phyloP scores from a whole-genome alignment of 371 early-diverging fungal genomes.

The Mucor lusitanicus region DNA sequence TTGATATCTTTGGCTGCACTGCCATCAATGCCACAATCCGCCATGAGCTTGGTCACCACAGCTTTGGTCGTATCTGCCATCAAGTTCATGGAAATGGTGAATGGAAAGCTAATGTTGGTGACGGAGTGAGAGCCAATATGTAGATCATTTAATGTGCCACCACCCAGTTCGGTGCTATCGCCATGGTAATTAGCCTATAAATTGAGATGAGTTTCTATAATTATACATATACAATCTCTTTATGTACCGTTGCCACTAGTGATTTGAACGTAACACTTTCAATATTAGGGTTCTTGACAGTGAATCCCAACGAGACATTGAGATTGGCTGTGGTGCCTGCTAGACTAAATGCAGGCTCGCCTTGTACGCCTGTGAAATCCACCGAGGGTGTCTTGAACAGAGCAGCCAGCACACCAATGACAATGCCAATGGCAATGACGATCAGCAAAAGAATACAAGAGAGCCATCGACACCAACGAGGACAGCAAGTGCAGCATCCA shows the following conservation, averaged over 20 bases:
- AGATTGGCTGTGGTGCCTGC: conserved; percentile 25
- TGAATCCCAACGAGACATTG: conserved; percentile 38
- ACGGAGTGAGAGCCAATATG: conserved; percentile 47
- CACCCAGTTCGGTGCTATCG: conserved; percentile 44
- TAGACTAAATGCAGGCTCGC: conserved; percentile 28
- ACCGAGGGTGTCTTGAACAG: conserved; percentile 44
- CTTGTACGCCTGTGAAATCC: conserved; percentile 35
- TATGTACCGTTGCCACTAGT: conserved; percentile 49
- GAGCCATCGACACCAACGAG: conserved; percentile 44
- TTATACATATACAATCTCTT: neutral
- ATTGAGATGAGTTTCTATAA: neutral
- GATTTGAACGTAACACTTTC: conserved; percentile 57
- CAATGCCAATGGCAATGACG: conserved; percentile 40
- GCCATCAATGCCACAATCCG: conserved; percentile 46
- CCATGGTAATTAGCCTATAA: conserved; percentile 56
- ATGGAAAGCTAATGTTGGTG: conserved; percentile 50
- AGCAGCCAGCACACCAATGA: conserved; percentile 41
- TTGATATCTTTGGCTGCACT: conserved; percentile 29
- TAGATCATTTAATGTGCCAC: conserved; percentile 47
- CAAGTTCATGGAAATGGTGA: conserved; percentile 39
- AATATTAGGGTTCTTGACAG: conserved; percentile 59
- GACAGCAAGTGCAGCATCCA: conserved; percentile 52
- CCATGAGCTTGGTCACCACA: conserved; percentile 43
- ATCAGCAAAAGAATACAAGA: conserved; percentile 36
- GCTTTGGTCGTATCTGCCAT: conserved; percentile 23